Percentiles rank a stretch among this genome's conserved stretches.
Evolutionary conservation across 805 yeast genomes (phyloP).

Genomic region (Cyberlindnera amylophila): DNA sequence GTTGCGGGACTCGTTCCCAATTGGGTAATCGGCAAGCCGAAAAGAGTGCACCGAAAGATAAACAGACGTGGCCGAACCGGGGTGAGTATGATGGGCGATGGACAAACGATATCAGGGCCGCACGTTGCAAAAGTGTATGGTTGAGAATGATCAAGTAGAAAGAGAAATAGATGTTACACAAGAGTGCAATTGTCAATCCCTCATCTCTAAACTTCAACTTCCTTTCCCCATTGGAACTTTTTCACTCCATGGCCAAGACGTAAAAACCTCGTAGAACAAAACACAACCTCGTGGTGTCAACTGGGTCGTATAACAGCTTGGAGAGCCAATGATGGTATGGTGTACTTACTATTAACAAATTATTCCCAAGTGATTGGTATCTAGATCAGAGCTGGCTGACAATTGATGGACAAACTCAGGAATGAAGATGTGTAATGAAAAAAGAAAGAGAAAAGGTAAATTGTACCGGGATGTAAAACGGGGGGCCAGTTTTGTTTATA

Average conservation of each 20-base stretch:
- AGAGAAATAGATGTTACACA: too few species aligned
- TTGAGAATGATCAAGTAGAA: too few species aligned
- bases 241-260: too few species aligned
- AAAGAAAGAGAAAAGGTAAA: neutral
- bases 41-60: slow-evolving; percentile 4
- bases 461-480: neutral
- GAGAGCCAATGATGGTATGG: neutral
- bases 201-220: too few species aligned
- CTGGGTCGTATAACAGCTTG: neutral
- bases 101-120: too few species aligned
- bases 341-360: slow-evolving; percentile 14
- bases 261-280: too few species aligned
- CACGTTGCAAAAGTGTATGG: too few species aligned
- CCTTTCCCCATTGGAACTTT: too few species aligned
- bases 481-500: slow-evolving; percentile 3
- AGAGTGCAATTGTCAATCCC: too few species aligned
- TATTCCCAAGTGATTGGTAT: slow-evolving; percentile 13
- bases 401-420: slow-evolving; percentile 11
- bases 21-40: slow-evolving; percentile 5
- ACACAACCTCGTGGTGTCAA: too few species aligned
- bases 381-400: slow-evolving; percentile 5
- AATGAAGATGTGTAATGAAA: slow-evolving; percentile 12
- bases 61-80: slow-evolving; percentile 6
- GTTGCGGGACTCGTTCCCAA: slow-evolving; percentile 7
- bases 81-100: neutral